Base-by-base conservation (phyloP, 116 monocot genomes). In the Thalassia testudinum region DNA sequence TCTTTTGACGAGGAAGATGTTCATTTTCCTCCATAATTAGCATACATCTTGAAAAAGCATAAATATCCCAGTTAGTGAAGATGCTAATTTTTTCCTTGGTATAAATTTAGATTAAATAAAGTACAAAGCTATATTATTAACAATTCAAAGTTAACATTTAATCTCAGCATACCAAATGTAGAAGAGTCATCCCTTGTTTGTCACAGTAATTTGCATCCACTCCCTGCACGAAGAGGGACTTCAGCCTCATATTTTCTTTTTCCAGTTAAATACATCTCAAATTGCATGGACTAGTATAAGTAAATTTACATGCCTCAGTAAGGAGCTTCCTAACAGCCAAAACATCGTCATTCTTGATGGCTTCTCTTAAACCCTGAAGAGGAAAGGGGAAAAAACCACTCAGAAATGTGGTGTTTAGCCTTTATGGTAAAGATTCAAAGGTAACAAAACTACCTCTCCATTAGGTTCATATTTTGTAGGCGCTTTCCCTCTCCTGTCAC, bases 181-280 rank as follows among this genome's bases (percentile, higher is more conserved):
- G 78, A 49, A 88, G 65, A 62, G 85, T 77, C 27, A 75, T 26
- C 40, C 95, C 85, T 83, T 95, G 88, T 50, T 75, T 95, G 61
- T 95, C 95, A 54, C 95, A 72, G 62, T 88, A 88, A 51, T 85
- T 95, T 27, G 88, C 67, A 75, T 95, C 75, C 28, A 95, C 95
- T 50, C 88, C 95, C 93, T 95, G 74, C 30, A 34, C 10, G 10
- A 34, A 34, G 6, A 34, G 6, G 30, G 10, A 34, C 30, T 3
- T 34, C 30, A 34, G n/a, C n/a, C 30, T 34, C 10, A 10, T 34
- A 10, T 34, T 34, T 10, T 5, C 30, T 10, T 34, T 34, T 34
- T 10, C 30, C n/a, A n/a, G n/a, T n/a, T n/a, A n/a, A n/a, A n/a
- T n/a, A n/a, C n/a, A n/a, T n/a, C 30, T 34, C 30, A 34, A 34